Conservation (phyloP, 768 basidiomycete species). For the Rhizopogon salebrosus region DNA sequence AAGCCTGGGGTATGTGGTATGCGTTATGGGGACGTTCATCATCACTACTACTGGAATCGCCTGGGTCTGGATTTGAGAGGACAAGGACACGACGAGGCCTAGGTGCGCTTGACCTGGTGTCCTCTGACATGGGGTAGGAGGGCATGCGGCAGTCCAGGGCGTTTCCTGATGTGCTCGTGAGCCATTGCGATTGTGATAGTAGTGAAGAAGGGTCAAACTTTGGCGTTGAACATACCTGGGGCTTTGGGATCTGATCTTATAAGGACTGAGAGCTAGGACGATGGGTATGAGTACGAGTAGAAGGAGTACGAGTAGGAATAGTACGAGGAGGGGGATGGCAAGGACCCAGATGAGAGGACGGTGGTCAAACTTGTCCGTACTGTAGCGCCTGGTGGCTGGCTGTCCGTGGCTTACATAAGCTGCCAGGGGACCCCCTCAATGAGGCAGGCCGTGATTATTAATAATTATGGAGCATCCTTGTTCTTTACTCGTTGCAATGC, state of each 20-base stretch:
- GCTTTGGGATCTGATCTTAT: too few species aligned
- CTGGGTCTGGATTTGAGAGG: constrained; percentile 59
- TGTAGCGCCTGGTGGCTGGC: background rate
- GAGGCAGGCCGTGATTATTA: background rate
- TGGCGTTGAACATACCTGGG: background rate
- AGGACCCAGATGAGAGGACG: background rate
- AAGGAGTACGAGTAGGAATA: background rate
- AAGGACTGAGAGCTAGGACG: background rate
- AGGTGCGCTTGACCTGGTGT: constrained; percentile 34
- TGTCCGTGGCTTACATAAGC: background rate
- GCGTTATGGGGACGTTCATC: constrained; percentile 24
- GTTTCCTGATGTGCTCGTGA: constrained; percentile 19
- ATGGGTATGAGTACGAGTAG: background rate
- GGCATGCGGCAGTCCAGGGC: constrained; percentile 27
- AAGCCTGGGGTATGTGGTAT: constrained; percentile 15
- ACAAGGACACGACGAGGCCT: constrained; percentile 41
- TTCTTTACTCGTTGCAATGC: background rate
- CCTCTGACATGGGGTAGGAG: constrained; percentile 54
- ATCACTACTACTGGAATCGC: constrained; percentile 35
- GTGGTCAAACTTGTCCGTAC: background rate
- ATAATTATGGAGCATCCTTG: background rate
- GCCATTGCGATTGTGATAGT: background rate
- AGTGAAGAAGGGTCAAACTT: background rate
- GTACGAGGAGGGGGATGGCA: too few species aligned
- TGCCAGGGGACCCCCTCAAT: too few species aligned